Percentiles rank a stretch among this genome's conserved stretches.
Evolutionary conservation across 768 basidiomycete genomes (phyloP).

Genomic region (Sistotremastrum niveocremeum): DNA sequence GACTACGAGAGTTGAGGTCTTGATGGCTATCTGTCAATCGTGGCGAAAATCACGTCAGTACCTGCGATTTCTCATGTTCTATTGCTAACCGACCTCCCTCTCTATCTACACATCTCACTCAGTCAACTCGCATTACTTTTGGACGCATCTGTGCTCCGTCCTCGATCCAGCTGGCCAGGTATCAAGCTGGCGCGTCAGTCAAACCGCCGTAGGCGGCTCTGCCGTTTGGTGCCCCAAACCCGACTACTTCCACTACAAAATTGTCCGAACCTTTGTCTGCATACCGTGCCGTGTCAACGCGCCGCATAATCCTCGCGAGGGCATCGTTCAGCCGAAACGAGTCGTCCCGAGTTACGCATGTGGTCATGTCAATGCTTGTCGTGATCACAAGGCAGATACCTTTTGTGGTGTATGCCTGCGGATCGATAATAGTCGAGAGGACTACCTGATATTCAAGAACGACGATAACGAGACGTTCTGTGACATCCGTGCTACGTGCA

Average conservation of each 20-base stretch:
- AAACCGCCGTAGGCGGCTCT: no score
- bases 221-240: no score
- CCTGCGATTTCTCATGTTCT: no score
- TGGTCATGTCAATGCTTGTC: conserved; percentile 38
- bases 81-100: no score
- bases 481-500: conserved; percentile 51
- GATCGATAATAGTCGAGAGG: conserved; percentile 26
- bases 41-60: no score
- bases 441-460: conserved; percentile 28
- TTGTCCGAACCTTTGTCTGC: conserved; percentile 37
- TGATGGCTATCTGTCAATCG: no score
- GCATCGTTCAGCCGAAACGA: conserved; percentile 40
- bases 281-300: conserved; percentile 57
- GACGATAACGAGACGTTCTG: conserved; percentile 63
- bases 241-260: conserved; percentile 43
- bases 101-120: no score
- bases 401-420: conserved; percentile 61
- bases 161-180: no score
- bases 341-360: conserved; percentile 27
- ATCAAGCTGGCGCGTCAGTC: no score
- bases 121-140: no score
- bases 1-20: no score
- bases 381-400: conserved; percentile 44
- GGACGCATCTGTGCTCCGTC: no score
- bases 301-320: conserved; percentile 30